These are phyloP conservation scores for Trifolium repens DNA, from an alignment of 306 rosid genomes.

Conservation along the genomic window DNA sequence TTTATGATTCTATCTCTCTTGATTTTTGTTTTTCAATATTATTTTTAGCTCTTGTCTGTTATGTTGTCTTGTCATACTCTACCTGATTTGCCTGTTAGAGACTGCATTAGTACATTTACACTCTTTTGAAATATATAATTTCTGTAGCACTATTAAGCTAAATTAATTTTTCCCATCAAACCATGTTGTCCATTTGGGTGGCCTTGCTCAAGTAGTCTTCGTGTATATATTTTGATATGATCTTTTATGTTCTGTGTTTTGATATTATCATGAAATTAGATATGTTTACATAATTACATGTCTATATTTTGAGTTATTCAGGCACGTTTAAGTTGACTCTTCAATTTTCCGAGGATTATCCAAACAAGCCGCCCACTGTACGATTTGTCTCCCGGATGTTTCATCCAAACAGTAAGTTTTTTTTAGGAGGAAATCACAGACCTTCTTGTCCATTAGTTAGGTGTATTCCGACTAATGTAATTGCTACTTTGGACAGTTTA, in stretches of 20 bases:
- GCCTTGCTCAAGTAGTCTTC: slow-evolving; percentile 11
- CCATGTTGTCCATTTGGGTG: not conserved
- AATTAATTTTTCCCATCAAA: slow-evolving; percentile 1
- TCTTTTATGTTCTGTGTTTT: slow-evolving; percentile 26
- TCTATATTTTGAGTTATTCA: slow-evolving; percentile 50
- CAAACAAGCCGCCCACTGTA: slow-evolving; percentile 91
- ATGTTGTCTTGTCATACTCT: not conserved
- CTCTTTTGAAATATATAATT: not conserved
- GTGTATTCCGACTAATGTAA: slow-evolving; percentile 12
- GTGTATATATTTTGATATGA: slow-evolving; percentile 18
- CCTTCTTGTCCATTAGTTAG: slow-evolving; percentile 14
- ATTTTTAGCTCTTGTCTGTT: not conserved
- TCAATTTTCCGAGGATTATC: slow-evolving; percentile 88
- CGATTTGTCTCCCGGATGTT: slow-evolving; percentile 93
- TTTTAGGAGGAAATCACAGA: not conserved
- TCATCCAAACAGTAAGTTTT: slow-evolving; percentile 88
- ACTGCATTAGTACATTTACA: no score
- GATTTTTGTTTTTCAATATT: not conserved
- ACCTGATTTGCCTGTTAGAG: not conserved
- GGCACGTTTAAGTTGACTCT: slow-evolving; percentile 92
- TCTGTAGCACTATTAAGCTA: not conserved
- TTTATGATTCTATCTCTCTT: not conserved
- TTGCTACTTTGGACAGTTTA: slow-evolving; percentile 53
- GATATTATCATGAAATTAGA: slow-evolving; percentile 24
- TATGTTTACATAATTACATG: slow-evolving; percentile 35